Evolutionary conservation across 2,329 filamentous ascomycete species (phyloP), one percentile per base, ranked within the genome.

Genomic region (Claviceps africana): DNA sequence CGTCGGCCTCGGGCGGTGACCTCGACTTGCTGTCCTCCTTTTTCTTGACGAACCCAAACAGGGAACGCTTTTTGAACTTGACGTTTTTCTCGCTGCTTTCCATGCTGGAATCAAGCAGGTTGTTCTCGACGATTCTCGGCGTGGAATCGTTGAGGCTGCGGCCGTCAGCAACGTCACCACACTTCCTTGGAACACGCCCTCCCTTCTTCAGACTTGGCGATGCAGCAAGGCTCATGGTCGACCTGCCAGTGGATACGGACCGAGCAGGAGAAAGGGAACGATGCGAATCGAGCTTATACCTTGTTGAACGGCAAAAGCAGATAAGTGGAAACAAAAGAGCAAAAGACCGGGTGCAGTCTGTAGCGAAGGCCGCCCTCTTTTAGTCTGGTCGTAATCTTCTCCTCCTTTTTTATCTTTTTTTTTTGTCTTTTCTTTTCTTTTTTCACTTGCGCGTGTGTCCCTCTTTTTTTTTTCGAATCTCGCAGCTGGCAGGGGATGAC

Each of bases 1-100:
- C 60, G 55, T 70, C 56, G 57, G 63, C 56, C 55, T 62, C 59
- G 53, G 68, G 58, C 54, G 61, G 63, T 53, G 64, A 55, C 56
- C 72, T 72, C 45, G 64, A 60, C 53, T 72, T 70, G 40, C 51
- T 51, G 9, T 74, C 57, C 28, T 53, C 70, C 68, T 79, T 82
- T 68, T 82, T 83, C 70, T 78, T 82, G 53, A 77, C 78, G 54
- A 83, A 76, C 4, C 77, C 74, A 64, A 82, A 83, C 30, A 83
- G 67, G 54, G 73, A 72, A 56, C 78, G 72, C 66, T 77, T 82
- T 65, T 78, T 77, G 51, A 73, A 75, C 51, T 61, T 62, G 47
- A 37, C 46, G 46, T 51, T 51, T 47, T 58, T 57, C 51, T 57
- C 55, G 39, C 53, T 55, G 47, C 53, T 57, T 22, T 66, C 68